Percentiles rank a stretch among this genome's conserved stretches.
These are phyloP conservation scores for Cyclotella atomus DNA, from an alignment of 108 stramenopile species.

Conservation along the genomic window DNA sequence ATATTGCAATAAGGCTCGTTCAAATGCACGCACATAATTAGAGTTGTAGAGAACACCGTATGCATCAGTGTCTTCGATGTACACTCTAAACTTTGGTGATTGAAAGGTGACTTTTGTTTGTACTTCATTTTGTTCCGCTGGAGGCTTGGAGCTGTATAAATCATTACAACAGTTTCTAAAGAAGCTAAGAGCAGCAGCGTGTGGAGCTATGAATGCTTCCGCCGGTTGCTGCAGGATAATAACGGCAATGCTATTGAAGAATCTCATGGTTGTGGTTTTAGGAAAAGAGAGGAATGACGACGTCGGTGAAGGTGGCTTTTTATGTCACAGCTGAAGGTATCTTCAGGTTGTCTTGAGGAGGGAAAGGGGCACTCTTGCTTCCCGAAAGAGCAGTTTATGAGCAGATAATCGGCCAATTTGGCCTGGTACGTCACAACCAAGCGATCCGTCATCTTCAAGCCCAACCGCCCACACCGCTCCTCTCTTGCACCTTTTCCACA, in stretches of 20 bases:
- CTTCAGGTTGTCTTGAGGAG: not conserved
- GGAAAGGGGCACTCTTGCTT: not conserved
- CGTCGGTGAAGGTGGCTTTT: not conserved
- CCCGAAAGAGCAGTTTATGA: too few species aligned
- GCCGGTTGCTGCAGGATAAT: not conserved
- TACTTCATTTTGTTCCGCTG: not conserved
- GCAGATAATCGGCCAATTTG: too few species aligned
- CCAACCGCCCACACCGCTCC: conserved; percentile 1
- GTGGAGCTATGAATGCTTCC: not conserved
- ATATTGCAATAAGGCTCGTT: conserved; percentile 59
- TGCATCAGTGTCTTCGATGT: conserved; percentile 83
- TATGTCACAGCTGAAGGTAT: too few species aligned
- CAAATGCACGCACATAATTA: conserved; percentile 71
- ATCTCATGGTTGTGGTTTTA: conserved; percentile 4
- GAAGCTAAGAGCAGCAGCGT: too few species aligned
- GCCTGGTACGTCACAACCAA: too few species aligned
- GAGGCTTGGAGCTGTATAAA: not conserved
- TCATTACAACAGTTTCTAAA: too few species aligned
- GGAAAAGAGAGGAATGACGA: not conserved
- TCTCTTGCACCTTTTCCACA: too few species aligned
- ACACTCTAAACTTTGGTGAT: conserved; percentile 54
- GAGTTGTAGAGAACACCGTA: conserved; percentile 80
- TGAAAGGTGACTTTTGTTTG: conserved; percentile 15
- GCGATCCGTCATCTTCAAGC: not conserved
- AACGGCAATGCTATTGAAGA: not conserved